Evolutionary conservation across 768 basidiomycete species (phyloP).

Genomic region (Tricholoma saponaceum): DNA sequence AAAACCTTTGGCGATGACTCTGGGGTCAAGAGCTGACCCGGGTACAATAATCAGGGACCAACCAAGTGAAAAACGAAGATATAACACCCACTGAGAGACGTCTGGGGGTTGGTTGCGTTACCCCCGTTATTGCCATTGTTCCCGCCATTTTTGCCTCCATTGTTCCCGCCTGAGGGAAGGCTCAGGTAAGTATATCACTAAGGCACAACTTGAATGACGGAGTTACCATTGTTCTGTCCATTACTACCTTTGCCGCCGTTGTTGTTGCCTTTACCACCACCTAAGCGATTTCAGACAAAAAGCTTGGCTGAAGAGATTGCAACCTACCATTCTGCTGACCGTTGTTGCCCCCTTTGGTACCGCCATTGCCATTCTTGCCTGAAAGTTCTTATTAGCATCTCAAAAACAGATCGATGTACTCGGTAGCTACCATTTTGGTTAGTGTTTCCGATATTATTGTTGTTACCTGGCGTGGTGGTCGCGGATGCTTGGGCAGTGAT

Average conservation of each 20-base stretch:
- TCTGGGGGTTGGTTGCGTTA: constrained; percentile 24
- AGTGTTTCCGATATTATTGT: constrained; percentile 9
- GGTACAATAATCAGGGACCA: neutral
- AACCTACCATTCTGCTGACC: neutral
- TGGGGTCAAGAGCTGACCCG: constrained; percentile 20
- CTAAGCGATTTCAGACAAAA: neutral
- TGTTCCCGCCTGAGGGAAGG: neutral
- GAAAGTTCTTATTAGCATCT: neutral
- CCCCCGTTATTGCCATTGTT: constrained; percentile 15
- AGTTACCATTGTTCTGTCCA: neutral
- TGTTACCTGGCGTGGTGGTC: constrained; percentile 10
- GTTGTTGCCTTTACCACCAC: neutral
- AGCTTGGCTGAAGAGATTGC: neutral
- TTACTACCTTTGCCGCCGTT: constrained; percentile 5
- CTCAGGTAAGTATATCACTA: neutral
- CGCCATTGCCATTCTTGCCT: constrained; percentile 6
- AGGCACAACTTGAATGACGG: neutral
- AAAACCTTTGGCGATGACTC: constrained; percentile 24
- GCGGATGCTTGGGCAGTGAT: constrained; percentile 28
- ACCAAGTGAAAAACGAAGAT: neutral
- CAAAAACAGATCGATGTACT: neutral
- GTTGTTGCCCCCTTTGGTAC: too few relatives aligned
- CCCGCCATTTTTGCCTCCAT: neutral
- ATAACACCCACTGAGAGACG: constrained; percentile 28
- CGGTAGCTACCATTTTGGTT: constrained; percentile 1